phyloP scores from a whole-genome alignment of 371 early-diverging fungal genomes.

The Mucor mucedo region DNA sequence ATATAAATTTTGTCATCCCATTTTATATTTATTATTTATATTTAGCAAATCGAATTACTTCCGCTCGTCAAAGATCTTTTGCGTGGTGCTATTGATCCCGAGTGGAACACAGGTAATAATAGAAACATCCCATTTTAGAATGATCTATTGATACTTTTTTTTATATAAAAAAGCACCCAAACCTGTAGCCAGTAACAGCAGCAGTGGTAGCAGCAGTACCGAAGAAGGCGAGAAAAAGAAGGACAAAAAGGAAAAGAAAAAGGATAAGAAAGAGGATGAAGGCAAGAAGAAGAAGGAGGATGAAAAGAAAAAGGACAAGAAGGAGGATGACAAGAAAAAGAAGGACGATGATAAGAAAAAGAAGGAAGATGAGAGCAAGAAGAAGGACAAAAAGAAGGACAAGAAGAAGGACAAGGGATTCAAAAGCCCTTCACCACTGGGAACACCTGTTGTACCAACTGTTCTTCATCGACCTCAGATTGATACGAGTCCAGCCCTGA shows the following conservation, averaged over 20 bases:
- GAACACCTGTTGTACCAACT: slow-evolving; percentile 30
- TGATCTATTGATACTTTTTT: too few relatives aligned
- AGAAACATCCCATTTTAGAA: neutral
- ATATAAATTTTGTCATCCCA: slow-evolving; percentile 9
- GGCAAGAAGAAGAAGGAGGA: slow-evolving; percentile 26
- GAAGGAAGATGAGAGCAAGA: slow-evolving; percentile 9
- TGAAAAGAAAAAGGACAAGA: slow-evolving; percentile 17
- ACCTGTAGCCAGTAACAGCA: neutral
- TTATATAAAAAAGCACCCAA: neutral
- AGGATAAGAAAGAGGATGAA: slow-evolving; percentile 23
- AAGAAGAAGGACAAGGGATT: slow-evolving; percentile 20
- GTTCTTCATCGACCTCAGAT: slow-evolving; percentile 10
- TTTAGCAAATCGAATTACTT: slow-evolving; percentile 45
- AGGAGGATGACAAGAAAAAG: slow-evolving; percentile 18
- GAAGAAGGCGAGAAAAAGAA: slow-evolving; percentile 1
- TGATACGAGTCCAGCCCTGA: slow-evolving; percentile 1
- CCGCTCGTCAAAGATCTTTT: slow-evolving; percentile 41
- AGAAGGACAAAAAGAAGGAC: slow-evolving; percentile 21
- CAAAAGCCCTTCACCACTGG: slow-evolving; percentile 20
- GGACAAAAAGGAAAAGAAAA: slow-evolving; percentile 20
- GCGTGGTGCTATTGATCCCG: slow-evolving; percentile 39
- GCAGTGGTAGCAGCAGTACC: neutral
- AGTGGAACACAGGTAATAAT: neutral
- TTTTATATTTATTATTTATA: slow-evolving; percentile 6
- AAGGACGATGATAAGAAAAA: slow-evolving; percentile 30